Conservation (phyloP, 768 basidiomycete genomes). For the Ephemerocybe angulata region DNA sequence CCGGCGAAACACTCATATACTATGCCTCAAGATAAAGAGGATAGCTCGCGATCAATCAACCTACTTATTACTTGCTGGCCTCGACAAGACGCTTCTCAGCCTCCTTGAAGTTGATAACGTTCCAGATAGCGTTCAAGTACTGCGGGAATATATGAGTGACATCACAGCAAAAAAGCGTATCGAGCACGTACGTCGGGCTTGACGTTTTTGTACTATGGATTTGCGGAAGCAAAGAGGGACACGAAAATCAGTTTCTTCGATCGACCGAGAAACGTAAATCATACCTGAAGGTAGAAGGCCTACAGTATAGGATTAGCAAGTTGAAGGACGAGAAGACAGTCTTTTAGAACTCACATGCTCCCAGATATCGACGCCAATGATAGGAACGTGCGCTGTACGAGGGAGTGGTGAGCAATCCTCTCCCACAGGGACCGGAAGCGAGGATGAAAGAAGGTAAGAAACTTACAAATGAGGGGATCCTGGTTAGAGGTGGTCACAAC, state of each 20-base stretch:
- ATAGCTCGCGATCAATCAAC: no score
- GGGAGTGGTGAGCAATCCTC: slow-evolving; percentile 50
- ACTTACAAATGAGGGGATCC: slow-evolving; percentile 68
- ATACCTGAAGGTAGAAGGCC: slow-evolving; percentile 82
- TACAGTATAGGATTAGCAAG: neutral
- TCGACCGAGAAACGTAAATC: neutral
- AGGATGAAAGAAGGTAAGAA: no score
- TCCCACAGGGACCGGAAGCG: slow-evolving; percentile 39
- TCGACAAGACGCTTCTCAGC: slow-evolving; percentile 54
- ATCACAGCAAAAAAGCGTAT: neutral
- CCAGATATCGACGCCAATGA: slow-evolving; percentile 98
- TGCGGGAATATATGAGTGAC: slow-evolving; percentile 20
- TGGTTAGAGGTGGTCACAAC: slow-evolving; percentile 94
- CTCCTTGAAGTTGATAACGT: slow-evolving; percentile 86
- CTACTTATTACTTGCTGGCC: slow-evolving; percentile 17
- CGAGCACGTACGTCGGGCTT: slow-evolving; percentile 75
- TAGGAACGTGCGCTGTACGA: slow-evolving; percentile 72
- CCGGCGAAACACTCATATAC: no score
- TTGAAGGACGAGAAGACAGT: neutral
- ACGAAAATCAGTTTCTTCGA: neutral
- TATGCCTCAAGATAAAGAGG: no score
- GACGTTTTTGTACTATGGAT: slow-evolving; percentile 75
- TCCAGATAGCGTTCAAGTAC: slow-evolving; percentile 90
- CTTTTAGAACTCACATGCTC: slow-evolving; percentile 48
- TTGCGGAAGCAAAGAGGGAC: neutral